These are phyloP conservation scores for Thecamonas trahens DNA, from an alignment of 78 protist species.

Conservation along the genomic window DNA sequence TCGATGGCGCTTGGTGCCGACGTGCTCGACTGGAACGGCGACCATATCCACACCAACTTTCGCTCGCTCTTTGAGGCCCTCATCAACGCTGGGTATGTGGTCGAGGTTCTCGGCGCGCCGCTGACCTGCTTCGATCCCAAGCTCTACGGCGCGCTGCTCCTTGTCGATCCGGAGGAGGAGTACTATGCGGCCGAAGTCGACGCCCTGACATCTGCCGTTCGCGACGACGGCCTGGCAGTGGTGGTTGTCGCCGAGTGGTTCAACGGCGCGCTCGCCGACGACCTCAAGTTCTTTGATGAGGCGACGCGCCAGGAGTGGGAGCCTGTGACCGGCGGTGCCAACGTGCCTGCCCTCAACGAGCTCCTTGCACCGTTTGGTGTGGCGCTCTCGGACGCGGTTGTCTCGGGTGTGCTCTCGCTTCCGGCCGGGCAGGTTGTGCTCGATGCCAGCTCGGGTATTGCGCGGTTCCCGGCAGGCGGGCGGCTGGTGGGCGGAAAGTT, in stretches of 20 bases:
- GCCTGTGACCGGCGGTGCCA: slow-evolving; percentile 72
- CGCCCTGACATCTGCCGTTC: slow-evolving; percentile 32
- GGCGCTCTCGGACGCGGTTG: slow-evolving; percentile 48
- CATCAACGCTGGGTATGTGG: slow-evolving; percentile 39
- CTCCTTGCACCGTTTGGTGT: slow-evolving; percentile 65
- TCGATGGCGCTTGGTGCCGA: slow-evolving; percentile 37
- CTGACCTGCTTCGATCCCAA: slow-evolving; percentile 80
- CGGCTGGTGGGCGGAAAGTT: too few relatives aligned
- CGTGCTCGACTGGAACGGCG: slow-evolving; percentile 95
- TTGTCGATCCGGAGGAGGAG: slow-evolving; percentile 92
- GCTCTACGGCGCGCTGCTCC: slow-evolving; percentile 74
- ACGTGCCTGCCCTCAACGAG: slow-evolving; percentile 85
- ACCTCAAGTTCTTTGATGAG: slow-evolving; percentile 72
- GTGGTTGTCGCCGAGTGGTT: slow-evolving; percentile 80
- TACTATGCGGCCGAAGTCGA: slow-evolving; percentile 52
- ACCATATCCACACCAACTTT: slow-evolving; percentile 89
- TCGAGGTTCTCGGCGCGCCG: slow-evolving; percentile 55
- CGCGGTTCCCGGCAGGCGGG: too few relatives aligned
- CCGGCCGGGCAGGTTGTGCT: too few relatives aligned
- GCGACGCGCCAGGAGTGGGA: slow-evolving; percentile 69
- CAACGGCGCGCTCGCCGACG: slow-evolving; percentile 33
- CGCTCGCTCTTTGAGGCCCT: slow-evolving; percentile 33
- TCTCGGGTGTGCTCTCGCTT: too few relatives aligned
- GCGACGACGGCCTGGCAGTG: slow-evolving; percentile 61
- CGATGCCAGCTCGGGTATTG: too few relatives aligned